phyloP scores from a whole-genome alignment of 2,329 filamentous ascomycete species.

The Claviceps monticola region DNA sequence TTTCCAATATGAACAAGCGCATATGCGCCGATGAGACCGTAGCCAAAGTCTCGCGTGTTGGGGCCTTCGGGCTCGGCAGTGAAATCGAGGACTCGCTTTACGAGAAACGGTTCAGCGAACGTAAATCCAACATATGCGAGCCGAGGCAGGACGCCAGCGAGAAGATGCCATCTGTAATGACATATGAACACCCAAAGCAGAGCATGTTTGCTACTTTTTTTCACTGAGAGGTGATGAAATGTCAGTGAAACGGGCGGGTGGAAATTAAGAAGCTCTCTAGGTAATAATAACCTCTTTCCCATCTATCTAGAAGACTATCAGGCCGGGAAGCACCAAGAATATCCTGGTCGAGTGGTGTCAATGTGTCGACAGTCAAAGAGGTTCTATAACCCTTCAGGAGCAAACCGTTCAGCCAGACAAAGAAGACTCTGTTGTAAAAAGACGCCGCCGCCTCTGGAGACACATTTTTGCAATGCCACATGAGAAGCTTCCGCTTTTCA shows the following conservation, averaged over 20 bases:
- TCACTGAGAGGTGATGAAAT: constrained; percentile 2
- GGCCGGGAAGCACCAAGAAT: background rate
- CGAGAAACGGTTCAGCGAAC: constrained; percentile 29
- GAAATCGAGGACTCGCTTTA: constrained; percentile 20
- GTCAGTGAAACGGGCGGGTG: background rate
- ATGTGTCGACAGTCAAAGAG: background rate
- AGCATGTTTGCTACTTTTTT: constrained; percentile 11
- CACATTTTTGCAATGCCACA: background rate
- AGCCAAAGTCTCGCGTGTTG: constrained; percentile 16
- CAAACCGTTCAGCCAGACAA: background rate
- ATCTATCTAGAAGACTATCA: background rate
- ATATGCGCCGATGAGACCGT: constrained; percentile 25
- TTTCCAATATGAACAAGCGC: constrained; percentile 25
- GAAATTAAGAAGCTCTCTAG: background rate
- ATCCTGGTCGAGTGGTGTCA: constrained; percentile 1
- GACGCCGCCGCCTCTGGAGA: background rate
- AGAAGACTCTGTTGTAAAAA: background rate
- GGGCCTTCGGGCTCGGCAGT: constrained; percentile 12
- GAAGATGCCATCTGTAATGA: constrained; percentile 15
- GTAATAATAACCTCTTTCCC: background rate
- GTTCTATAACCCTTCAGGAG: constrained; percentile 1
- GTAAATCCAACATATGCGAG: constrained; percentile 23
- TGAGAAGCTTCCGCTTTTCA: background rate
- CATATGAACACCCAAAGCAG: constrained; percentile 12
- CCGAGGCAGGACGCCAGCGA: constrained; percentile 20